These are phyloP conservation scores for Pulicaria dysenterica DNA, from an alignment of 129 eudicot species.

Conservation along the genomic window DNA sequence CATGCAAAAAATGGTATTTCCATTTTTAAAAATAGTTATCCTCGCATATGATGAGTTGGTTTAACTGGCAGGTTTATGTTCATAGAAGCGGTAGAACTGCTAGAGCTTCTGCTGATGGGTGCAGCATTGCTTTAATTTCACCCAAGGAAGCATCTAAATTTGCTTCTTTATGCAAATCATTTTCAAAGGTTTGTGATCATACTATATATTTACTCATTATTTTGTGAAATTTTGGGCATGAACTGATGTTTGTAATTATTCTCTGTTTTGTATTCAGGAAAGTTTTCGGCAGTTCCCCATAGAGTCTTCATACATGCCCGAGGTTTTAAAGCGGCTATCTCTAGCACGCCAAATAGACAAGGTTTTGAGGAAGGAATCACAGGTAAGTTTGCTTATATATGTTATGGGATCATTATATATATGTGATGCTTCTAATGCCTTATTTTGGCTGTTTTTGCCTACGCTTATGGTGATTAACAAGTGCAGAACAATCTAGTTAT, in stretches of 20 bases:
- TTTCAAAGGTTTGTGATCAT: constrained; percentile 62
- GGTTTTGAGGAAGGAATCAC: constrained; percentile 74
- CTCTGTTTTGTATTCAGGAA: constrained; percentile 53
- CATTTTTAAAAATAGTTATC: too few species aligned
- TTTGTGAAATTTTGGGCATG: not conserved
- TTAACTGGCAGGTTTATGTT: constrained; percentile 71
- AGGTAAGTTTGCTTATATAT: constrained; percentile 43
- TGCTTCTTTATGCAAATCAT: constrained; percentile 78
- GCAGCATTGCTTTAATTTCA: constrained; percentile 86
- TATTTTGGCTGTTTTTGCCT: not conserved
- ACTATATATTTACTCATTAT: not conserved
- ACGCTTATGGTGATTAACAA: not conserved
- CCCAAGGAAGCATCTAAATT: constrained; percentile 88
- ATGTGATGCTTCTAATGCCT: not conserved
- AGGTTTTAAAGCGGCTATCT: constrained; percentile 71
- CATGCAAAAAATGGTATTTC: too few species aligned
- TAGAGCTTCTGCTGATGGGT: constrained; percentile 94
- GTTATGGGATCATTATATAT: too few species aligned
- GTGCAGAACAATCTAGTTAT: not conserved
- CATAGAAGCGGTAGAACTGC: constrained; percentile 99
- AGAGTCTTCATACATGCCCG: constrained; percentile 87
- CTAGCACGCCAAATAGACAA: constrained; percentile 92
- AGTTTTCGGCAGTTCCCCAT: constrained; percentile 79
- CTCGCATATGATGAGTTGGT: constrained; percentile 23
- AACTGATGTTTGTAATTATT: constrained; percentile 15